Evolutionary conservation across 495 filamentous ascomycete species (phyloP).

Genomic region (Hyaloscypha hepaticicola): DNA sequence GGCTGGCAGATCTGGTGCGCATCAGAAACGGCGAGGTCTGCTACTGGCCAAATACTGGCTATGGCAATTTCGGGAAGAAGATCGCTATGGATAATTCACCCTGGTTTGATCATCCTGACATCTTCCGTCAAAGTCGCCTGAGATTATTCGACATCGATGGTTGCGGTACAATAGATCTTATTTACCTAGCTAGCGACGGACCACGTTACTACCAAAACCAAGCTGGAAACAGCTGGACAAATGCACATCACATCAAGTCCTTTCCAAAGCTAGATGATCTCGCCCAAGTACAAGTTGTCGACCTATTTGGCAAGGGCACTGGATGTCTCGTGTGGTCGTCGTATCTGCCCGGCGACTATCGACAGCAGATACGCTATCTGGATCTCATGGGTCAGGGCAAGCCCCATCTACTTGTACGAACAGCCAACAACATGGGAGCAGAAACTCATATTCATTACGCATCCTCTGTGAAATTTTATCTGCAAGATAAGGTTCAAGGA

Average conservation of each 20-base stretch:
- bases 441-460: slow-evolving; percentile 30
- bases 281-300: slow-evolving; percentile 28
- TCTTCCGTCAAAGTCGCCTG: slow-evolving; percentile 23
- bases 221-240: slow-evolving; percentile 7
- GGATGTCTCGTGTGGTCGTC: slow-evolving; percentile 34
- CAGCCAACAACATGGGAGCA: slow-evolving; percentile 26
- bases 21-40: slow-evolving; percentile 31
- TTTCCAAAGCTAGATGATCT: slow-evolving; percentile 14
- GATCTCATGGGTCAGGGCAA: slow-evolving; percentile 11
- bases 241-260: neutral
- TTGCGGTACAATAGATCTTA: slow-evolving; percentile 35
- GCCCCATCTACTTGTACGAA: slow-evolving; percentile 20
- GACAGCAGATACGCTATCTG: slow-evolving; percentile 13
- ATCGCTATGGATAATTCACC: slow-evolving; percentile 38
- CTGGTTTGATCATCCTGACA: slow-evolving; percentile 23
- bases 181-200: slow-evolving; percentile 32
- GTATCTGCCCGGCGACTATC: slow-evolving; percentile 20
- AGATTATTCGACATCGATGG: slow-evolving; percentile 38
- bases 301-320: slow-evolving; percentile 38
- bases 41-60: slow-evolving; percentile 41
- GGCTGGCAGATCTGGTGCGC: slow-evolving; percentile 34
- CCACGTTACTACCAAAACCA: slow-evolving; percentile 15
- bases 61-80: slow-evolving; percentile 37
- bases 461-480: slow-evolving; percentile 36
- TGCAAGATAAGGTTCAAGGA: slow-evolving; percentile 29